Evolutionary conservation across 768 basidiomycete genomes (phyloP).

Genomic region (Mycena venus): DNA sequence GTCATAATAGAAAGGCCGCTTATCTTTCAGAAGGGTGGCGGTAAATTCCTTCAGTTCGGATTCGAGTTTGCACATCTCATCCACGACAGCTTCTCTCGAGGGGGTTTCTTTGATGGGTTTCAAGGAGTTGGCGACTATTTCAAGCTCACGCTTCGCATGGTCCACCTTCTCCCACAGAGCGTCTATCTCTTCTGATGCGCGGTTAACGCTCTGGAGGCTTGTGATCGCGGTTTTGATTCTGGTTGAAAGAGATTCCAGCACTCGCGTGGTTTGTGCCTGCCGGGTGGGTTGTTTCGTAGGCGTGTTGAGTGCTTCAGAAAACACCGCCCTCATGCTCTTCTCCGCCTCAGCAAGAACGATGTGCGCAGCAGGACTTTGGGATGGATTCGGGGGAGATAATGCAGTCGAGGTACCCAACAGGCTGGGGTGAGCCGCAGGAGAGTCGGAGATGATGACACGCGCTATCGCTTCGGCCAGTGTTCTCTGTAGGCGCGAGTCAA

Average conservation of each 20-base stretch:
- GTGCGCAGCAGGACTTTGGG: background rate
- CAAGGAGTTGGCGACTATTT: background rate
- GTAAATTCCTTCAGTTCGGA: background rate
- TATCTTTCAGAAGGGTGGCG: background rate
- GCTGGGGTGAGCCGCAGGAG: background rate
- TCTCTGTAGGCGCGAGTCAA: background rate
- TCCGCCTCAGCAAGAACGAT: background rate
- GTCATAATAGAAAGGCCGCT: background rate
- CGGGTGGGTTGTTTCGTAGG: background rate
- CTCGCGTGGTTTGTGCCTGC: background rate
- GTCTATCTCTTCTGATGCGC: background rate
- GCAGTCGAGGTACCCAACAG: background rate
- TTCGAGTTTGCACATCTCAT: constrained; percentile 1
- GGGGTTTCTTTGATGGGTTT: background rate
- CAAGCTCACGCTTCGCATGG: background rate
- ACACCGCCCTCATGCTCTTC: background rate
- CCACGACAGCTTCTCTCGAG: background rate
- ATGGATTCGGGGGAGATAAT: background rate
- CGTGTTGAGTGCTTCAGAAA: background rate
- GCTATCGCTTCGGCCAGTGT: background rate
- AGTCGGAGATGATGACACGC: background rate
- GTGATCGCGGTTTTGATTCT: background rate
- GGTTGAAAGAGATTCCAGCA: background rate
- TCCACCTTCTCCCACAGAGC: too few species aligned
- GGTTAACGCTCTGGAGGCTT: background rate